Evolutionary conservation across 805 yeast genomes (phyloP).

Genomic region (Cyberlindnera amylophila): DNA sequence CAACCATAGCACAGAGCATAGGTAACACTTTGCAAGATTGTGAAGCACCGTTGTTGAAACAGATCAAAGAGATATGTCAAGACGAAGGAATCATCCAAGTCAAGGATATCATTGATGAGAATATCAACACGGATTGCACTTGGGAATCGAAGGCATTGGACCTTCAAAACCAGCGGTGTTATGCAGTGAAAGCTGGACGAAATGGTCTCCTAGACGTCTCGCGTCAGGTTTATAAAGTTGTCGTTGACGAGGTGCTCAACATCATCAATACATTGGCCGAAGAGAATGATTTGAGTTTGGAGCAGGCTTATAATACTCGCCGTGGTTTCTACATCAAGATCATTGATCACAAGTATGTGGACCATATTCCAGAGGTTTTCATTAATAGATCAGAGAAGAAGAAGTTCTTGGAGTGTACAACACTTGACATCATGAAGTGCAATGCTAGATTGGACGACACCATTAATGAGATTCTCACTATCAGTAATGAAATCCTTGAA

Average conservation of each 20-base stretch:
- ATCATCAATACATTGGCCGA: conserved; percentile 27
- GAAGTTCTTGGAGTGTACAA: conserved; percentile 35
- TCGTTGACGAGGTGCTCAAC: conserved; percentile 34
- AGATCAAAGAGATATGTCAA: conserved; percentile 29
- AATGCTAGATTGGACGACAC: conserved; percentile 39
- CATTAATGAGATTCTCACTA: conserved; percentile 36
- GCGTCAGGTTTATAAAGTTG: conserved; percentile 36
- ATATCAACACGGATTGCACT: conserved; percentile 39
- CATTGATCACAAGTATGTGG: conserved; percentile 18
- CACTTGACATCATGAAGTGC: conserved; percentile 37
- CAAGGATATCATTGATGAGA: conserved; percentile 26
- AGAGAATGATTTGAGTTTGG: conserved; percentile 26
- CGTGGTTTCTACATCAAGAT: conserved; percentile 39
- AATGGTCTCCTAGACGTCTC: conserved; percentile 45
- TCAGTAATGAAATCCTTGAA: conserved; percentile 39
- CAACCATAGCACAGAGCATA: conserved; percentile 24
- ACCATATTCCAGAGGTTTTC: conserved; percentile 31
- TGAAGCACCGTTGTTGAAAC: conserved; percentile 22
- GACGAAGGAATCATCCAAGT: conserved; percentile 26
- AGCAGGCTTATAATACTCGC: conserved; percentile 32
- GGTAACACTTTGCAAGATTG: conserved; percentile 14
- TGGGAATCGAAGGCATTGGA: conserved; percentile 40
- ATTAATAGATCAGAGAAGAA: conserved; percentile 32
- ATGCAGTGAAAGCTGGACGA: conserved; percentile 40
- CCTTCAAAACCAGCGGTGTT: conserved; percentile 40